These are phyloP conservation scores for Erythrobasidium hasegawianum DNA, from an alignment of 1,284 basidiomycete genomes.

Conservation along the genomic window DNA sequence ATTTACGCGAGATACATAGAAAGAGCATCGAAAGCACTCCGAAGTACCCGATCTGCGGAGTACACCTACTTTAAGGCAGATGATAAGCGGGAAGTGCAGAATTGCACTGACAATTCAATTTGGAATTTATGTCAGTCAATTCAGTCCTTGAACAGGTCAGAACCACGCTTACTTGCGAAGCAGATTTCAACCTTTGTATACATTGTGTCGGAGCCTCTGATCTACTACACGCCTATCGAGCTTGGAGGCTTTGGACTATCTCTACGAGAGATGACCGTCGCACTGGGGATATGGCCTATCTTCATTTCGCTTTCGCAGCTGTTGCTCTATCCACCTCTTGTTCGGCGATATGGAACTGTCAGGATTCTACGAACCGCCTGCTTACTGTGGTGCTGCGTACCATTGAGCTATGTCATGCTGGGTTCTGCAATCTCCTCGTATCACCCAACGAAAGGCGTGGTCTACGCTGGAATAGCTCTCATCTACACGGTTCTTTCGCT, in stretches of 20 bases:
- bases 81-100: not conserved
- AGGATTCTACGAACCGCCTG: not conserved
- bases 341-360: not conserved
- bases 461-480: not conserved
- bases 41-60: not conserved
- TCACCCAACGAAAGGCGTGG: not conserved
- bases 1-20: not conserved
- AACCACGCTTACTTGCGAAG: too few species aligned
- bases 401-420: too few species aligned
- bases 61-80: not conserved
- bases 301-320: not conserved
- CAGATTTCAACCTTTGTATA: too few species aligned
- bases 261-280: too few species aligned
- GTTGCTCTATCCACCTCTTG: not conserved
- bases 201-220: too few species aligned
- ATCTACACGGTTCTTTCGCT: not conserved
- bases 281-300: not conserved
- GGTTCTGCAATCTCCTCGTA: too few species aligned
- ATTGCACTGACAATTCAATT: not conserved
- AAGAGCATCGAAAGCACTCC: not conserved
- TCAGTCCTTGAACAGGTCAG: too few species aligned
- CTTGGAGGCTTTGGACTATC: too few species aligned
- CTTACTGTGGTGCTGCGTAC: not conserved
- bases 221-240: too few species aligned
- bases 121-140: not conserved